A percentile compares a stretch with the other conserved stretches of the same genome.
Evolutionary conservation across 805 yeast species (phyloP).

Genomic region (Hanseniaspora guilliermondii): DNA sequence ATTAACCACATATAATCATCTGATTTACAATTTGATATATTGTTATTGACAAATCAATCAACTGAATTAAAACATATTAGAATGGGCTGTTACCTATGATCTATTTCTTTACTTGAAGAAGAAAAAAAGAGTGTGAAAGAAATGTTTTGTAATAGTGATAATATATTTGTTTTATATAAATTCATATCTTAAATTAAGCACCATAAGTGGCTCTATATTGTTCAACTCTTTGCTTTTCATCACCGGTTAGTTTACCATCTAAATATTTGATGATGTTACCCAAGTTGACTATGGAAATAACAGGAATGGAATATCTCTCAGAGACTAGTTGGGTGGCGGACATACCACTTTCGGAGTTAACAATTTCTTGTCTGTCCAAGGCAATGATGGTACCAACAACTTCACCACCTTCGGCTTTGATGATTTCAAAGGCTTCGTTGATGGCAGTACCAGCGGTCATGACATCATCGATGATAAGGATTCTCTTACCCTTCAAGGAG

Average conservation of each 20-base stretch:
- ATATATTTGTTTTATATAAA: too few relatives aligned
- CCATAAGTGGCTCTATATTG: slow-evolving; percentile 40
- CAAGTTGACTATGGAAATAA: slow-evolving; percentile 64
- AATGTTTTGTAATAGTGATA: too few relatives aligned
- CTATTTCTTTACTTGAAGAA: neutral
- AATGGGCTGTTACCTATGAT: too few relatives aligned
- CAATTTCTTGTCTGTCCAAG: slow-evolving; percentile 89
- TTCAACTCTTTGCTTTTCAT: slow-evolving; percentile 45
- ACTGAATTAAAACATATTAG: too few relatives aligned
- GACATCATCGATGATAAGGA: slow-evolving; percentile 87
- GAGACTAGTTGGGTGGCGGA: slow-evolving; percentile 78
- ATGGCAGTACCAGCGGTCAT: slow-evolving; percentile 99
- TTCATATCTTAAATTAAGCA: slow-evolving; percentile 16
- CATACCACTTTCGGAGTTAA: slow-evolving; percentile 38
- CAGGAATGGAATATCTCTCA: slow-evolving; percentile 65
- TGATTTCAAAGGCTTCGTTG: slow-evolving; percentile 80
- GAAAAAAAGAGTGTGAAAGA: too few relatives aligned
- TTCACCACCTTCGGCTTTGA: slow-evolving; percentile 52
- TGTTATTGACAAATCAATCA: too few relatives aligned
- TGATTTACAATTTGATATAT: too few relatives aligned
- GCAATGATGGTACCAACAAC: slow-evolving; percentile 83
- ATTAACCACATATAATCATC: too few relatives aligned
- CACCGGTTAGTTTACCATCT: slow-evolving; percentile 41
- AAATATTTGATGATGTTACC: slow-evolving; percentile 60
- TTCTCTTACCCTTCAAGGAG: slow-evolving; percentile 52